Conservation (phyloP, 257 asterid genomes). For the Paulownia fortunei region DNA sequence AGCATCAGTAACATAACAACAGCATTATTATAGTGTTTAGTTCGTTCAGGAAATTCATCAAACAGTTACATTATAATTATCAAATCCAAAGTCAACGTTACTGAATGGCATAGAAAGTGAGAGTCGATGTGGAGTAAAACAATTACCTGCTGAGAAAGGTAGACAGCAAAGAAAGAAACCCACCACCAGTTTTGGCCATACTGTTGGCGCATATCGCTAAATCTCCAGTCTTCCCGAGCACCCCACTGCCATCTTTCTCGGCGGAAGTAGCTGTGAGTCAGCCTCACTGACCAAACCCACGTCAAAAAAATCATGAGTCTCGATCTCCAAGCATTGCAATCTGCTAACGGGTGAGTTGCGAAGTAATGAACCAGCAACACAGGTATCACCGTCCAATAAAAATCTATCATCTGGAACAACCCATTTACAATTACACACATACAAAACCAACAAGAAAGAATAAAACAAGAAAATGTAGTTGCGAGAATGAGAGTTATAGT, state of each 20-base stretch:
- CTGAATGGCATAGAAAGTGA: background rate
- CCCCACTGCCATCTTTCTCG: slow-evolving; percentile 98
- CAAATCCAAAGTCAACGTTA: background rate
- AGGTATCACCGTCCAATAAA: slow-evolving; percentile 93
- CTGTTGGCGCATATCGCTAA: slow-evolving; percentile 67
- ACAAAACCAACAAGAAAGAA: background rate
- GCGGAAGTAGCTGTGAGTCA: slow-evolving; percentile 91
- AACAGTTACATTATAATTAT: slow-evolving; percentile 22
- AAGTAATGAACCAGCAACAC: slow-evolving; percentile 72
- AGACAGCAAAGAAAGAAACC: slow-evolving; percentile 85
- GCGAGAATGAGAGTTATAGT: background rate
- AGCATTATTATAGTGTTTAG: background rate
- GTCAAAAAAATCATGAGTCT: slow-evolving; percentile 60
- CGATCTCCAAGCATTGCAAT: slow-evolving; percentile 66
- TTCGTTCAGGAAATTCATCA: slow-evolving; percentile 41
- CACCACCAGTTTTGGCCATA: slow-evolving; percentile 90
- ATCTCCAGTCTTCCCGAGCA: slow-evolving; percentile 92
- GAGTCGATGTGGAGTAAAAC: background rate
- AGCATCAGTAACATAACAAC: background rate
- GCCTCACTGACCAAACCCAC: slow-evolving; percentile 87
- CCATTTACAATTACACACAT: slow-evolving; percentile 12
- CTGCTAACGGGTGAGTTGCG: slow-evolving; percentile 62
- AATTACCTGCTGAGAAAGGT: slow-evolving; percentile 81
- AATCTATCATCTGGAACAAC: slow-evolving; percentile 81
- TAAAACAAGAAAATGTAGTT: background rate